Conservation (phyloP, 352 stramenopile genomes). For the Halophytophthora batemanensis region DNA sequence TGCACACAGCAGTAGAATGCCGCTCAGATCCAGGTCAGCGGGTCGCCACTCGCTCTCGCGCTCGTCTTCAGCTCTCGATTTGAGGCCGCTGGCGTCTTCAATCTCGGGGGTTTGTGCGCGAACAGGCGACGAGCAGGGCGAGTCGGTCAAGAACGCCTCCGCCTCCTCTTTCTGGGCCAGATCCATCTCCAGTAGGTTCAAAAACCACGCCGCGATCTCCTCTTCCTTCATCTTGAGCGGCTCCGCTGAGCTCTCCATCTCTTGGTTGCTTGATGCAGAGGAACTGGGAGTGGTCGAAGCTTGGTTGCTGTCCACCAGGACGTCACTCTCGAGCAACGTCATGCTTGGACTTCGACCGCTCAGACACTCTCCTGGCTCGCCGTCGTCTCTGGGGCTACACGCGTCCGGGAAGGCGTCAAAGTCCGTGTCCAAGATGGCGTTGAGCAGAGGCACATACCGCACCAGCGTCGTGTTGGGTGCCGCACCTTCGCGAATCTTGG, state of each 20-base stretch:
- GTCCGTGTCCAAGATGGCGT: slow-evolving; percentile 65
- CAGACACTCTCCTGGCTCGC: background rate
- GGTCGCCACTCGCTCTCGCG: slow-evolving; percentile 59
- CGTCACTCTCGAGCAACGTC: slow-evolving; percentile 13
- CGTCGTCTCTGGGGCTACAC: slow-evolving; percentile 12
- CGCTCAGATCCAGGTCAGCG: slow-evolving; percentile 61
- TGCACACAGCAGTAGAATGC: slow-evolving; percentile 73
- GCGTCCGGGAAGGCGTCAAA: slow-evolving; percentile 47
- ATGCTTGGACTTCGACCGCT: slow-evolving; percentile 10
- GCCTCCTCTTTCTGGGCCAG: slow-evolving; percentile 33
- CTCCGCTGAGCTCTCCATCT: slow-evolving; percentile 12
- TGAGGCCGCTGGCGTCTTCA: slow-evolving; percentile 8
- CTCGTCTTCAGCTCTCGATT: slow-evolving; percentile 24
- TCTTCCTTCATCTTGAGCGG: slow-evolving; percentile 53
- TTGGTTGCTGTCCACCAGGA: background rate
- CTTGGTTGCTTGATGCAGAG: slow-evolving; percentile 17
- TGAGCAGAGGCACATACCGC: slow-evolving; percentile 52
- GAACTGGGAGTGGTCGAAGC: background rate
- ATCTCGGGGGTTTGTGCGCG: background rate
- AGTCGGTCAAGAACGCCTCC: slow-evolving; percentile 9
- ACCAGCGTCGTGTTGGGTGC: slow-evolving; percentile 70
- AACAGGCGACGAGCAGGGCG: slow-evolving; percentile 5
- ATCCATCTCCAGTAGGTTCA: slow-evolving; percentile 64
- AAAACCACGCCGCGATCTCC: slow-evolving; percentile 70
- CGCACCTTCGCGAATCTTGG: slow-evolving; percentile 62